These are phyloP conservation scores for Guillardia theta DNA, from an alignment of 78 protist species.

Conservation along the genomic window DNA sequence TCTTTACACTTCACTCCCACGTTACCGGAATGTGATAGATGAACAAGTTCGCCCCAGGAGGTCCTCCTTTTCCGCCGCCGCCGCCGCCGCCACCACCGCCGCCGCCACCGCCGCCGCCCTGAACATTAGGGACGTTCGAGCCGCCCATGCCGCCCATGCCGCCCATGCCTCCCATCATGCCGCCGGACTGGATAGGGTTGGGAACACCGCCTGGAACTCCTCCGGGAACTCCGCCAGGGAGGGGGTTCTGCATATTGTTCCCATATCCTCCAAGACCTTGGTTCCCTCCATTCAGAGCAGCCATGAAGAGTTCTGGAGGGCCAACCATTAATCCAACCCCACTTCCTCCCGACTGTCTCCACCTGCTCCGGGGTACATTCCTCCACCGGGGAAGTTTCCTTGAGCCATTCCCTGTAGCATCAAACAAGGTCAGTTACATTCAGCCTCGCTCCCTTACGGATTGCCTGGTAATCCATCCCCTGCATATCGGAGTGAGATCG, in stretches of 20 bases:
- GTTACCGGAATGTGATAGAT: neutral
- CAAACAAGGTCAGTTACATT: no score
- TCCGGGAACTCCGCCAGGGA: no score
- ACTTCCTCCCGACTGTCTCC: neutral
- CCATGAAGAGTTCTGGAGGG: neutral
- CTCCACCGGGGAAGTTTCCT: no score
- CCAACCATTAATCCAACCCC: neutral
- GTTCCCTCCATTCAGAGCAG: neutral
- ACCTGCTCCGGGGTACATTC: no score
- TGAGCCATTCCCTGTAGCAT: no score
- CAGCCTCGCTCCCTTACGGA: no score
- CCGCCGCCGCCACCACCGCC: neutral
- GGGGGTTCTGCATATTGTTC: neutral
- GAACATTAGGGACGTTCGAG: no score
- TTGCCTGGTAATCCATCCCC: no score
- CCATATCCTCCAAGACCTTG: neutral
- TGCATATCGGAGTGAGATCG: no score
- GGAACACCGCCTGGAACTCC: no score
- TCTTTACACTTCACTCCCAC: no score
- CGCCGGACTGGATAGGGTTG: neutral
- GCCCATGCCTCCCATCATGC: neutral
- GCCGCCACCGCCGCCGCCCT: neutral
- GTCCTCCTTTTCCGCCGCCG: neutral
- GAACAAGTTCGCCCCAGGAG: neutral
- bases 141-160: neutral